These are phyloP conservation scores for Lojkania enalia DNA, from an alignment of 2,329 filamentous ascomycete genomes.

Conservation along the genomic window DNA sequence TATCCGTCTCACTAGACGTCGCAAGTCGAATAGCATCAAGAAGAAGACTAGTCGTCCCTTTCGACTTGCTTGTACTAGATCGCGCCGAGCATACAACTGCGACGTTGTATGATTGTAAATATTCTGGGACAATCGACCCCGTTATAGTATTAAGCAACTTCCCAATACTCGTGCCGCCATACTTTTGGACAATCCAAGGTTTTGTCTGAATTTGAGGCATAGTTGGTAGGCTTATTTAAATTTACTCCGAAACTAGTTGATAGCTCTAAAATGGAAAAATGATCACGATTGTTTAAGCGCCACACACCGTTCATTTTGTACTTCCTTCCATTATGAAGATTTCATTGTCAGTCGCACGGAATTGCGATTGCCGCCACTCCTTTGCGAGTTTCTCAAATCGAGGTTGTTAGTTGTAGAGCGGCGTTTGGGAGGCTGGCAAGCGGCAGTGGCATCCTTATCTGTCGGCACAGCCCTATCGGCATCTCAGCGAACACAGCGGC, in stretches of 20 bases:
- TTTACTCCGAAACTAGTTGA: too few species aligned
- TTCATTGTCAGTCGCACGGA: too few species aligned
- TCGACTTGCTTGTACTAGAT: constrained; percentile 85
- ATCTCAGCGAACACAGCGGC: constrained; percentile 1
- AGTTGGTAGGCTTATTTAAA: too few species aligned
- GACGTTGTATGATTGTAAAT: constrained; percentile 67
- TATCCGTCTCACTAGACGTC: constrained; percentile 35
- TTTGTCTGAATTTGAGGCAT: constrained; percentile 1
- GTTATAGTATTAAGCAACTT: constrained; percentile 68
- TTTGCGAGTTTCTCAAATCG: too few species aligned
- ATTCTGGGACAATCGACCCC: constrained; percentile 32
- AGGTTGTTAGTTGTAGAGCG: too few species aligned
- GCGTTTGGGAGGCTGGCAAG: too few species aligned
- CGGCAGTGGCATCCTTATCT: constrained; percentile 9
- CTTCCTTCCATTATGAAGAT: too few species aligned
- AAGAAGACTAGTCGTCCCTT: constrained; percentile 78
- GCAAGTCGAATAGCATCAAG: constrained; percentile 10
- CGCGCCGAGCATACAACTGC: constrained; percentile 91
- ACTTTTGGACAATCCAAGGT: constrained; percentile 83
- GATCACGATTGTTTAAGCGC: too few species aligned
- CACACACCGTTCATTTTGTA: too few species aligned
- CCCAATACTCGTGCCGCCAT: constrained; percentile 88
- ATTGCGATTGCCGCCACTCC: too few species aligned
- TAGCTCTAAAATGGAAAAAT: too few species aligned
- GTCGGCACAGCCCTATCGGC: constrained; percentile 11